phyloP scores from a whole-genome alignment of 2,329 filamentous ascomycete species.

The Neopestalotiopsis rosae region DNA sequence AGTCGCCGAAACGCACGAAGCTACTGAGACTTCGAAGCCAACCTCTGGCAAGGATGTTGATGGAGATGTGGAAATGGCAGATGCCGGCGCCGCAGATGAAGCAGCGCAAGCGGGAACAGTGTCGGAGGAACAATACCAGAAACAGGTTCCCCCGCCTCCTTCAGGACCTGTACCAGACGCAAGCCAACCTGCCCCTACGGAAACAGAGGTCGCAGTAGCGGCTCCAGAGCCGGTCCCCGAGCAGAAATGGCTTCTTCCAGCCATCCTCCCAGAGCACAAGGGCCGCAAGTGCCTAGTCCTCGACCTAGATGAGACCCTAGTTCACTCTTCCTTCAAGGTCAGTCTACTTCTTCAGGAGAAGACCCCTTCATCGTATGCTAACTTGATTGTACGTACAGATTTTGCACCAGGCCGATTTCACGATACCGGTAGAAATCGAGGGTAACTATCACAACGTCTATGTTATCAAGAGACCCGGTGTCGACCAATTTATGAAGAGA shows the following conservation, averaged over 20 bases:
- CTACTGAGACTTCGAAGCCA: constrained; percentile 40
- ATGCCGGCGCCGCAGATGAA: constrained; percentile 56
- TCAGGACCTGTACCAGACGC: constrained; percentile 47
- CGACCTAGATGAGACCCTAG: constrained; percentile 94
- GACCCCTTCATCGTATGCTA: not conserved
- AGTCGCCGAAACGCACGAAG: constrained; percentile 37
- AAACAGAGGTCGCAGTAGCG: constrained; percentile 51
- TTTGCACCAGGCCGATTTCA: constrained; percentile 97
- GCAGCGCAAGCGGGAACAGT: constrained; percentile 43
- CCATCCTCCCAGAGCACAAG: constrained; percentile 77
- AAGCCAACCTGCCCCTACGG: constrained; percentile 37
- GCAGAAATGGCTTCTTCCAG: constrained; percentile 79
- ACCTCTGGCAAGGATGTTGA: constrained; percentile 53
- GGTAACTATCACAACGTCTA: constrained; percentile 99
- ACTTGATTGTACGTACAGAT: constrained; percentile 64
- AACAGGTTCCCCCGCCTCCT: constrained; percentile 52
- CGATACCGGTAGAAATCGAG: constrained; percentile 98
- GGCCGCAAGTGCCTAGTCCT: constrained; percentile 94
- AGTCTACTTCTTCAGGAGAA: constrained; percentile 25
- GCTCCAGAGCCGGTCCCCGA: constrained; percentile 46
- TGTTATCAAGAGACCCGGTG: constrained; percentile 98
- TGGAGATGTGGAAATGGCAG: constrained; percentile 71
- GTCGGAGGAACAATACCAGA: constrained; percentile 44
- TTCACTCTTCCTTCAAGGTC: constrained; percentile 99
- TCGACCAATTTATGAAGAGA: constrained; percentile 98